Percentiles rank a stretch among this genome's conserved stretches.
Conservation (phyloP, 345 rosid genomes). For the Geranium rotundifolium region DNA sequence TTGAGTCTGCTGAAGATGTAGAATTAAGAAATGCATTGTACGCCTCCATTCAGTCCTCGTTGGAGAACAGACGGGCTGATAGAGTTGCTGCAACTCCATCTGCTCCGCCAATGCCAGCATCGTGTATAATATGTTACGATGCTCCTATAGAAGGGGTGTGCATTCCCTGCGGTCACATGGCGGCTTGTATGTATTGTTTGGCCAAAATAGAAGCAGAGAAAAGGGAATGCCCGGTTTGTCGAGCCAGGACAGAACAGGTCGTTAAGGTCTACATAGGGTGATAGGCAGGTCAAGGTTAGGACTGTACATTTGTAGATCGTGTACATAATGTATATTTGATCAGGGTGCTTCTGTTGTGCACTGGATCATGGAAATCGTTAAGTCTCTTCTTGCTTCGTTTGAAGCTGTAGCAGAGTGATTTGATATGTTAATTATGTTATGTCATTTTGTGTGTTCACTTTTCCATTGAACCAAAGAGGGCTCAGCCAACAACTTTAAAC, state of each 20-base stretch:
- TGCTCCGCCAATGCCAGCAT: slow-evolving; percentile 26
- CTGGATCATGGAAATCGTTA: too few species aligned
- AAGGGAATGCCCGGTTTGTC: slow-evolving; percentile 93
- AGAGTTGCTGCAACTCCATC: slow-evolving; percentile 11
- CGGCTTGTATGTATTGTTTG: slow-evolving; percentile 88
- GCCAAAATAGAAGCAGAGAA: slow-evolving; percentile 72
- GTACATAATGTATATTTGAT: too few species aligned
- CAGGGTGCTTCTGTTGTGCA: too few species aligned
- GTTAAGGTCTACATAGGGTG: slow-evolving; percentile 61
- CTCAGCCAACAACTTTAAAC: too few species aligned
- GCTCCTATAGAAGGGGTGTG: slow-evolving; percentile 92
- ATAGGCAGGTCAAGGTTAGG: slow-evolving; percentile 6
- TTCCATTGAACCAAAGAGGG: too few species aligned
- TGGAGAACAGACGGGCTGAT: slow-evolving; percentile 11
- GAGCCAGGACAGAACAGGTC: slow-evolving; percentile 77
- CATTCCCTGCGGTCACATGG: slow-evolving; percentile 98
- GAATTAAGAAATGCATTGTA: too few species aligned
- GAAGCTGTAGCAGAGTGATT: too few species aligned
- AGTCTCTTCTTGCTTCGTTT: too few species aligned
- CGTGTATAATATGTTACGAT: slow-evolving; percentile 72
- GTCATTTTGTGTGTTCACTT: too few species aligned
- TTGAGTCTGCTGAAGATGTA: too few species aligned
- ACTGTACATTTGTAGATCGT: too few species aligned
- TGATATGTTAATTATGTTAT: too few species aligned
- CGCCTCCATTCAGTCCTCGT: slow-evolving; percentile 35